Base-by-base conservation (phyloP, 1,139 yeast species). In the Suzukiozyma palmioleophila region DNA sequence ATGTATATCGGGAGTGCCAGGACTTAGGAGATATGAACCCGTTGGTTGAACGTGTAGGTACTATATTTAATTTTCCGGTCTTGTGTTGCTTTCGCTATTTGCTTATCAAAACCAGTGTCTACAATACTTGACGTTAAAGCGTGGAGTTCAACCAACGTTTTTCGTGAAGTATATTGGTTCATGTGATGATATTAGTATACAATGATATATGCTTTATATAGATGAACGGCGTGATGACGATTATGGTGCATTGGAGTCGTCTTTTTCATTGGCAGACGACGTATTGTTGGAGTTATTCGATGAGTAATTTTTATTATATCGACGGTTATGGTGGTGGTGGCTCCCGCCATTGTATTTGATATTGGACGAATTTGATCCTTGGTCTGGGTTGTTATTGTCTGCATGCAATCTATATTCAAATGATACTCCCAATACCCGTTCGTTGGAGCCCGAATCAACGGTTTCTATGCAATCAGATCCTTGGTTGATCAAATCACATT, bases 331-430 rank as follows among this genome's bases (percentile, higher is more conserved):
- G 14, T 28, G 31, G n/a, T 28, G 31, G 14, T 28, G 31, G 22
- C 22, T 18, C 4, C 14, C 14, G 4, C 31, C 31, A 13, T 28
- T 28, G 14, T 28, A 28, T 28, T 28, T 28, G 31, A 13, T 14
- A 8, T 28, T 28, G 14, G 31, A 28, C 12, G 25, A 16, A 12
- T 16, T 30, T 8, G 26, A 24, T n/a, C 30, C 22, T 25, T 33
- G 36, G 11, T 33, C 36, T 3, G 36, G 36, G 13, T 33, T 33
- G 42, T 58, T 59, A 49, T 59, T 64, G 43, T 69, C 75, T 18
- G 68, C 58, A 50, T 71, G 77, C 39, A 69, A 59, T 43, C 77
- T 58, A 50, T 72, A 72, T 47, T 71, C 76, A 45, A 69, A 71
- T 8, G 65, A 56, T n/a, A 70, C 76, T 1, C 75, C 74, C 37